Conservation (phyloP, 1,284 basidiomycete species). For the Schizophyllum amplum region DNA sequence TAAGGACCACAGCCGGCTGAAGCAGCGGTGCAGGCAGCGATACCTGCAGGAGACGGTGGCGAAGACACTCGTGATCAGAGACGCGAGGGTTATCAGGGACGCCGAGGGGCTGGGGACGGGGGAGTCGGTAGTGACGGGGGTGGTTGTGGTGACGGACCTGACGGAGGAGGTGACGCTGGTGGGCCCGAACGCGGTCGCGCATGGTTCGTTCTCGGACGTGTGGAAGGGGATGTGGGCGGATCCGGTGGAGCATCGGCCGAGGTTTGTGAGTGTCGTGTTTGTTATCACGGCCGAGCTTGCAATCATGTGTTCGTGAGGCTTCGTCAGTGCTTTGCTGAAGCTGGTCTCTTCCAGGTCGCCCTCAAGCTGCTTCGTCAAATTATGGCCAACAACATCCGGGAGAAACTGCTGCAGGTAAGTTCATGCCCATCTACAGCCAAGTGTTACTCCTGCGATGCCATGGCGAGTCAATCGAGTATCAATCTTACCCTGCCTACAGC, state of each 20-base stretch:
- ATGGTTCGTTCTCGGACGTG: constrained; percentile 50
- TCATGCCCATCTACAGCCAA: background rate
- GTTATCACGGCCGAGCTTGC: background rate
- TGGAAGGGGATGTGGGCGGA: constrained; percentile 50
- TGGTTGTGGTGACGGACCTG: constrained; percentile 39
- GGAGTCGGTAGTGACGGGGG: constrained; percentile 34
- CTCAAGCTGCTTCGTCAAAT: constrained; percentile 49
- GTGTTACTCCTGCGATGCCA: too few relatives aligned
- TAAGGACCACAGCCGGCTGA: constrained; percentile 43
- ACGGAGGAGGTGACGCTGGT: constrained; percentile 41
- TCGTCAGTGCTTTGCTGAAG: too few relatives aligned
- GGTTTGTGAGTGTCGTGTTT: constrained; percentile 21
- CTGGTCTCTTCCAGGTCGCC: constrained; percentile 35
- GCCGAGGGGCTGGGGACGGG: background rate
- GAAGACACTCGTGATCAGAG: constrained; percentile 34
- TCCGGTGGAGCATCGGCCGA: constrained; percentile 28
- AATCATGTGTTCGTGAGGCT: too few relatives aligned
- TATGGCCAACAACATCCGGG: constrained; percentile 39
- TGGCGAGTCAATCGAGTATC: too few relatives aligned
- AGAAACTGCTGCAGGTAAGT: constrained; percentile 40
- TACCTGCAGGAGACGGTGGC: constrained; percentile 44
- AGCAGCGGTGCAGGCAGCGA: constrained; percentile 46
- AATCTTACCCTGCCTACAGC: constrained; percentile 20
- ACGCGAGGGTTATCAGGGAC: background rate
- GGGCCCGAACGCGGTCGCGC: constrained; percentile 31